These are phyloP conservation scores for Arbutus unedo DNA, from an alignment of 148 eudicot species.

Conservation along the genomic window DNA sequence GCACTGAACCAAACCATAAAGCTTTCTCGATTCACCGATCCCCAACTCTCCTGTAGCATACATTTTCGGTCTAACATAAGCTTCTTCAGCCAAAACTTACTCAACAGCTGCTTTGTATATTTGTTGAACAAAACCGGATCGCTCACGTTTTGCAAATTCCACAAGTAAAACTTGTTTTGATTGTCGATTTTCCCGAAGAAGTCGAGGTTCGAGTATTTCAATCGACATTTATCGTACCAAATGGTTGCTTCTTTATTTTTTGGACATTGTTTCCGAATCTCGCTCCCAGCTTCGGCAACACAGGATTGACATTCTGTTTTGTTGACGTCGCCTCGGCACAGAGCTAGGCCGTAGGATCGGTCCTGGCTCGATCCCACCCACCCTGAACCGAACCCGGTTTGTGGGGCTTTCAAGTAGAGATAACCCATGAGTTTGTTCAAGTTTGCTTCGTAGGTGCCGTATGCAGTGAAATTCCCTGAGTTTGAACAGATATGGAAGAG, in stretches of 20 bases:
- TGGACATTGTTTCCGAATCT: slow-evolving; percentile 22
- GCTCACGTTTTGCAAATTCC: background rate
- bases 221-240: slow-evolving; percentile 43
- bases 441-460: slow-evolving; percentile 21
- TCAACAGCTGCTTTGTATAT: slow-evolving; percentile 20
- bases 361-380: slow-evolving; percentile 15
- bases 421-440: slow-evolving; percentile 24
- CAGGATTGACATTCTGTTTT: slow-evolving; percentile 26
- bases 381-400: slow-evolving; percentile 27
- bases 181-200: slow-evolving; percentile 34
- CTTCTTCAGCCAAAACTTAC: slow-evolving; percentile 11
- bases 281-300: slow-evolving; percentile 19
- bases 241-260: slow-evolving; percentile 25
- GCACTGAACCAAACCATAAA: slow-evolving; percentile 40
- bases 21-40: slow-evolving; percentile 13
- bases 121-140: slow-evolving; percentile 19
- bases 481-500: slow-evolving; percentile 17
- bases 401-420: slow-evolving; percentile 19
- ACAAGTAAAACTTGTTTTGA: slow-evolving; percentile 8
- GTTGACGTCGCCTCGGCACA: slow-evolving; percentile 39
- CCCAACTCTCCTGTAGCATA: slow-evolving; percentile 19
- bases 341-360: slow-evolving; percentile 30
- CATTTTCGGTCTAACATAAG: background rate
- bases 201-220: slow-evolving; percentile 27
- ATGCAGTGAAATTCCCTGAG: slow-evolving; percentile 12